A percentile compares a stretch with the other conserved stretches of the same genome.
Conservation (phyloP, 495 filamentous ascomycete species). For the Penicillium alfredii region DNA sequence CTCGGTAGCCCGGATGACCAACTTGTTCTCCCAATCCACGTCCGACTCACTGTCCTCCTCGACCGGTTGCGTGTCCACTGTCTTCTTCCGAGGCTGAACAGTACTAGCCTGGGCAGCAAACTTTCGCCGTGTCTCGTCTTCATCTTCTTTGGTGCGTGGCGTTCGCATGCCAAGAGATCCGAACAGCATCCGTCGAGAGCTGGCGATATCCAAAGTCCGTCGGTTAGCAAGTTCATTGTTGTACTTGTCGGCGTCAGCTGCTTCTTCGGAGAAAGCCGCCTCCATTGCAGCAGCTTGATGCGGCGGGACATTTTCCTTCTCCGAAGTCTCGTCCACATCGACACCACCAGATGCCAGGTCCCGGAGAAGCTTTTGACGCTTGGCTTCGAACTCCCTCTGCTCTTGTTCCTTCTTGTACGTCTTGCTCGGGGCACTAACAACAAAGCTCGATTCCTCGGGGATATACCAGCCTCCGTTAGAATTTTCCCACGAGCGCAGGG, state of each 20-base stretch:
- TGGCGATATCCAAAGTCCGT: slow-evolving; percentile 55
- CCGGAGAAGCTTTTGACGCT: slow-evolving; percentile 44
- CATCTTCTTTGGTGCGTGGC: slow-evolving; percentile 63
- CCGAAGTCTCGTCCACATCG: slow-evolving; percentile 34
- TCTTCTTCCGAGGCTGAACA: slow-evolving; percentile 14
- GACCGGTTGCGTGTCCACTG: slow-evolving; percentile 9
- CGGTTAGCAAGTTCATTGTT: slow-evolving; percentile 26
- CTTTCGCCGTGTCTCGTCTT: slow-evolving; percentile 53
- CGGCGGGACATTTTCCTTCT: slow-evolving; percentile 33
- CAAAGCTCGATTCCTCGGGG: slow-evolving; percentile 15
- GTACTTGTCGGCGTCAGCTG: slow-evolving; percentile 17
- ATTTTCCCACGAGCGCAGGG: slow-evolving; percentile 38
- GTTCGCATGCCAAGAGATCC: slow-evolving; percentile 63
- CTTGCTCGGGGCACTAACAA: slow-evolving; percentile 8
- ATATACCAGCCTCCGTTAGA: slow-evolving; percentile 22
- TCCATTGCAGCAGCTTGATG: slow-evolving; percentile 5
- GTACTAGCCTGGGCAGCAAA: slow-evolving; percentile 36
- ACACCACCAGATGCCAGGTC: slow-evolving; percentile 48
- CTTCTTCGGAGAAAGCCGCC: slow-evolving; percentile 1
- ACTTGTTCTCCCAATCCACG: slow-evolving; percentile 65
- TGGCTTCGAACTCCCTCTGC: slow-evolving; percentile 43
- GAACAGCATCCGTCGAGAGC: slow-evolving; percentile 63
- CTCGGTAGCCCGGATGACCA: slow-evolving; percentile 70
- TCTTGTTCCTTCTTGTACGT: slow-evolving; percentile 18
- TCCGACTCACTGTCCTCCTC: slow-evolving; percentile 25